Evolutionary conservation across 371 early-diverging fungal genomes (phyloP).

Genomic region (Capillidium heterosporum): DNA sequence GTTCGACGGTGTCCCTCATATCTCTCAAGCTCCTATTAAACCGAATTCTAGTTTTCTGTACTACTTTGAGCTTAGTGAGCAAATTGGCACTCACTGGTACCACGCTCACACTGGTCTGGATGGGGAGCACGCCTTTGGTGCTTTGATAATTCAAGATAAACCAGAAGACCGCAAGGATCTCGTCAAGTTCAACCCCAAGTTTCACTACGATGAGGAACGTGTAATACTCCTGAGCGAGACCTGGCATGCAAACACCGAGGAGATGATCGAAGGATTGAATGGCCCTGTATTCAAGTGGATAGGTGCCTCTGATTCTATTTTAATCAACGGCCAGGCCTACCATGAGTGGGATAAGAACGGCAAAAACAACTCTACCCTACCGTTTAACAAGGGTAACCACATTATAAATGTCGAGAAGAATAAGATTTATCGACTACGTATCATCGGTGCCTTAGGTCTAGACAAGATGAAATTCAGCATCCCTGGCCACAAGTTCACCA

Average conservation of each 20-base stretch:
- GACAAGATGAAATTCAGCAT: constrained; percentile 12
- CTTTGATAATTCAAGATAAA: constrained; percentile 16
- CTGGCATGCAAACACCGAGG: background rate
- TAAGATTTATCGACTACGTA: background rate
- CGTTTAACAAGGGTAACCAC: background rate
- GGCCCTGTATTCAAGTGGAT: background rate
- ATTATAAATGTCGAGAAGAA: background rate
- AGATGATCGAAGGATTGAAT: background rate
- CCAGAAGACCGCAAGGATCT: background rate
- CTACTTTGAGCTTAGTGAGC: constrained; percentile 13
- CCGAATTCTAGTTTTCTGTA: constrained; percentile 12
- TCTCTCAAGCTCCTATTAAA: constrained; percentile 16
- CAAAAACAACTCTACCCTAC: background rate
- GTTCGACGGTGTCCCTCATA: constrained; percentile 8
- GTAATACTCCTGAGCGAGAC: constrained; percentile 11
- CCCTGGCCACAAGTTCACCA: constrained; percentile 15
- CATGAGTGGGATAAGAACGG: constrained; percentile 5
- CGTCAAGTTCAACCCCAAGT: constrained; percentile 7
- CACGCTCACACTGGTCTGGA: constrained; percentile 12
- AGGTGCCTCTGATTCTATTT: constrained; percentile 13
- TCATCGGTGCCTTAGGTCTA: background rate
- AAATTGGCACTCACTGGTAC: constrained; percentile 23
- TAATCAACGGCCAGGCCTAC: constrained; percentile 16
- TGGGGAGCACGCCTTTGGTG: constrained; percentile 2
- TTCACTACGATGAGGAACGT: constrained; percentile 14